A percentile compares a stretch with the other conserved stretches of the same genome.
Conservation (phyloP, 352 stramenopile genomes). For the Phytophthora tubulina region DNA sequence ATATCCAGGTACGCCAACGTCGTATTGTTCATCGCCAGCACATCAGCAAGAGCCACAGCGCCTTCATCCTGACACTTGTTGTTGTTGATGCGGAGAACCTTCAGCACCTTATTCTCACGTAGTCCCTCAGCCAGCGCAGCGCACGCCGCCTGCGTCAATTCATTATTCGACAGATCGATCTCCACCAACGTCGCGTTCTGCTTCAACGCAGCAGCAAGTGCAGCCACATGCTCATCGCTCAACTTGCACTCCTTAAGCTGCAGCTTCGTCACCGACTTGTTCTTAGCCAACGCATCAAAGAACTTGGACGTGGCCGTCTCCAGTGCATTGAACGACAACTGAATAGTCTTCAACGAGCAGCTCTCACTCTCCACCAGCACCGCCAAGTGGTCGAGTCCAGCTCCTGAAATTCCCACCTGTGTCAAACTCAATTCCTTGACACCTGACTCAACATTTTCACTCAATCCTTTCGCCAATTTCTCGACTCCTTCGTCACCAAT, state of each 20-base stretch:
- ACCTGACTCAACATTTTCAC: slow-evolving; percentile 40
- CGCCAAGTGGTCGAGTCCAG: slow-evolving; percentile 58
- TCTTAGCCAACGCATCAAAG: slow-evolving; percentile 65
- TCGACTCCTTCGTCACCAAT: slow-evolving; percentile 57
- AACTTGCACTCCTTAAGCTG: slow-evolving; percentile 77
- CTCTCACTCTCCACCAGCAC: slow-evolving; percentile 44
- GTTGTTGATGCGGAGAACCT: slow-evolving; percentile 61
- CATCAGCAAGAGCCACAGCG: slow-evolving; percentile 45
- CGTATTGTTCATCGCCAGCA: slow-evolving; percentile 47
- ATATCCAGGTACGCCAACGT: slow-evolving; percentile 70
- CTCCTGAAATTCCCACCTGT: slow-evolving; percentile 57
- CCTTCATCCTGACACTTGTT: slow-evolving; percentile 71
- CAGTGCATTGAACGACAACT: slow-evolving; percentile 82
- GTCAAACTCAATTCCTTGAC: slow-evolving; percentile 58
- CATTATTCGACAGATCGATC: slow-evolving; percentile 80
- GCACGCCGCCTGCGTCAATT: slow-evolving; percentile 47
- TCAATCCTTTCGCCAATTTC: slow-evolving; percentile 49
- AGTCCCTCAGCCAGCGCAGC: slow-evolving; percentile 57
- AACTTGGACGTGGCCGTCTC: slow-evolving; percentile 47
- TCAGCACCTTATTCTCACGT: slow-evolving; percentile 54
- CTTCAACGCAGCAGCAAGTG: slow-evolving; percentile 55
- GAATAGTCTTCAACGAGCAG: slow-evolving; percentile 66
- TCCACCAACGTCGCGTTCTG: slow-evolving; percentile 61
- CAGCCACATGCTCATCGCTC: slow-evolving; percentile 47
- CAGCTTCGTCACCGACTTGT: slow-evolving; percentile 73